Conservation (phyloP, 352 stramenopile genomes). For the Pythium utonaiense region DNA sequence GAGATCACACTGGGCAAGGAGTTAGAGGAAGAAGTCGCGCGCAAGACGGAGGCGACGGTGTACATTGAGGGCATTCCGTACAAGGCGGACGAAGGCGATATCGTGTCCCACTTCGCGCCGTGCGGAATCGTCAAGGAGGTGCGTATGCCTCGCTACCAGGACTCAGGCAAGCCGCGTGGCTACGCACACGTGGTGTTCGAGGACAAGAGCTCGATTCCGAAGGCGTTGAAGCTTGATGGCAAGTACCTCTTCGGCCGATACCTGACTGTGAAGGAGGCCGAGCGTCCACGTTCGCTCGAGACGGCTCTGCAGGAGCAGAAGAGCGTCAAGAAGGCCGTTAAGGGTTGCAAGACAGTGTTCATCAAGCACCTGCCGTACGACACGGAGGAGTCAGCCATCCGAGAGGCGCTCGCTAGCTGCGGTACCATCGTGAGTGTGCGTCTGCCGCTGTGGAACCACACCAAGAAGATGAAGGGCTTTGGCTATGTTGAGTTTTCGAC, state of each 20-base stretch:
- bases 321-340: conserved; percentile 58
- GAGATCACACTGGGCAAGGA: conserved; percentile 16
- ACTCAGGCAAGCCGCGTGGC: conserved; percentile 88
- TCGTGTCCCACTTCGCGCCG: conserved; percentile 88
- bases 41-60: conserved; percentile 83
- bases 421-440: conserved; percentile 92
- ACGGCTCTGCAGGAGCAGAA: conserved; percentile 67
- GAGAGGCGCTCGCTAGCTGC: conserved; percentile 77
- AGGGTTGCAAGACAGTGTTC: conserved; percentile 85
- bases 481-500: conserved; percentile 91
- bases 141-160: conserved; percentile 91
- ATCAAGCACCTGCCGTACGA: conserved; percentile 90
- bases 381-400: conserved; percentile 81
- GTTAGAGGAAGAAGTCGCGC: conserved; percentile 56
- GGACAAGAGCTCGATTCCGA: conserved; percentile 52
- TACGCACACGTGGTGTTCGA: conserved; percentile 94
- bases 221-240: conserved; percentile 85
- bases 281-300: conserved; percentile 71
- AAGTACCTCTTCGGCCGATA: conserved; percentile 89
- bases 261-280: conserved; percentile 81
- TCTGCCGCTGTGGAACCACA: conserved; percentile 92
- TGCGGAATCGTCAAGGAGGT: conserved; percentile 91
- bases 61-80: conserved; percentile 97
- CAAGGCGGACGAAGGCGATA: conserved; percentile 83
- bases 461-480: conserved; percentile 95